Percentiles rank a stretch among this genome's conserved stretches.
Evolutionary conservation across 2,329 filamentous ascomycete species (phyloP).

Genomic region (Balansia obtecta): DNA sequence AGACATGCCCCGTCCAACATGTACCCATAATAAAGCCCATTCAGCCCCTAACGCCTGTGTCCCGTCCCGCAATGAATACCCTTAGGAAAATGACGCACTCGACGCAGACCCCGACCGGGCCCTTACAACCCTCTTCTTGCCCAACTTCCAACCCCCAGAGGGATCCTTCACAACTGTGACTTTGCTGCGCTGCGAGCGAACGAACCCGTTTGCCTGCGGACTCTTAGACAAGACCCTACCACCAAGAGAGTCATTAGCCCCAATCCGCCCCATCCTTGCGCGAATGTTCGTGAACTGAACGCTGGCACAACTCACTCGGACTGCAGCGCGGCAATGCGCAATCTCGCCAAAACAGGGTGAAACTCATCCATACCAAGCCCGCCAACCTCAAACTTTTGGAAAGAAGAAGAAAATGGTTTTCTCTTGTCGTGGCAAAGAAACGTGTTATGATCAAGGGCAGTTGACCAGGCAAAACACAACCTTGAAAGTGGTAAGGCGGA

Average conservation of each 20-base stretch:
- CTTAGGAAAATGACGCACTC: not conserved
- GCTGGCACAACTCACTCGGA: conserved; percentile 27
- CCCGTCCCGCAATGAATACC: not conserved
- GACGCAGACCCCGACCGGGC: conserved; percentile 9
- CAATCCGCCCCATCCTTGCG: too few species aligned
- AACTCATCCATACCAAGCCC: conserved; percentile 4
- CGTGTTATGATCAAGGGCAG: too few species aligned
- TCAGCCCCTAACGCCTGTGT: too few species aligned
- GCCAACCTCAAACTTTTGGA: not conserved
- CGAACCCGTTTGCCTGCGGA: conserved; percentile 8
- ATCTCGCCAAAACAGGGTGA: conserved; percentile 28
- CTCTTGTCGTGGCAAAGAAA: not conserved
- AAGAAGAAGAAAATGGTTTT: not conserved
- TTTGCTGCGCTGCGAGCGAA: conserved; percentile 12
- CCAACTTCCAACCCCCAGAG: conserved; percentile 10
- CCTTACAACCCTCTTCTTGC: conserved; percentile 13
- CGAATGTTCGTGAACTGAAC: too few species aligned
- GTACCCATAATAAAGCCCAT: too few species aligned
- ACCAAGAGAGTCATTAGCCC: not conserved
- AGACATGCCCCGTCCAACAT: too few species aligned
- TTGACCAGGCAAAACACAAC: not conserved
- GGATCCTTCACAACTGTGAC: conserved; percentile 12
- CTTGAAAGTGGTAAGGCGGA: not conserved
- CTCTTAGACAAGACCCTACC: conserved; percentile 5
- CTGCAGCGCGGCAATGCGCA: conserved; percentile 36